Conservation (phyloP, 2,329 filamentous ascomycete genomes). For the Arthrinium phaeospermum region DNA sequence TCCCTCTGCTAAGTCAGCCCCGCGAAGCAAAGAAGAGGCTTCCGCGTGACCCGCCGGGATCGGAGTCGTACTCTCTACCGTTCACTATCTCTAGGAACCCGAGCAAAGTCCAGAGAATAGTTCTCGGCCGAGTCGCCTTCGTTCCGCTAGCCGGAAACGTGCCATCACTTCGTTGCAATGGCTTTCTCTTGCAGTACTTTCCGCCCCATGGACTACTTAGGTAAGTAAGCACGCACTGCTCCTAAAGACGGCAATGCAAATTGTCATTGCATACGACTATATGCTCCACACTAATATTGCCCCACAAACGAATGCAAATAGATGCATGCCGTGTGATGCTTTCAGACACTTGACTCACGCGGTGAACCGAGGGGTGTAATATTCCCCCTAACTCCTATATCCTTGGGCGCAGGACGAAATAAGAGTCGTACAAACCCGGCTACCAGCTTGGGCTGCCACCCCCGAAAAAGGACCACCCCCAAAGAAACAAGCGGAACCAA, state of each 20-base stretch:
- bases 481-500: neutral
- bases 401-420: neutral
- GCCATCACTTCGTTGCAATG: neutral
- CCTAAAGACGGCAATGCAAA: neutral
- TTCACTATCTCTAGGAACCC: neutral
- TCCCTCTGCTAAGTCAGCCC: neutral
- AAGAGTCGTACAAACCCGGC: neutral
- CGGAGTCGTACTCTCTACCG: neutral
- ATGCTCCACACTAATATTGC: neutral
- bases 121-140: neutral
- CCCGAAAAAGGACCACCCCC: neutral
- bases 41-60: neutral
- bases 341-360: neutral
- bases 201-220: neutral
- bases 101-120: neutral
- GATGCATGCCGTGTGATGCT: neutral
- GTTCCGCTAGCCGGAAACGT: neutral
- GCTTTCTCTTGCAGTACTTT: neutral
- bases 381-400: neutral
- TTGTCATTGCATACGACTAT: neutral
- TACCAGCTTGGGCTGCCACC: neutral
- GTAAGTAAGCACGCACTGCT: neutral
- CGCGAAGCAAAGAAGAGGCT: neutral
- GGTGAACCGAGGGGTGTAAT: neutral
- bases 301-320: neutral